phyloP scores from a whole-genome alignment of 169 alveolate species.

The Perkinsus marinus region DNA sequence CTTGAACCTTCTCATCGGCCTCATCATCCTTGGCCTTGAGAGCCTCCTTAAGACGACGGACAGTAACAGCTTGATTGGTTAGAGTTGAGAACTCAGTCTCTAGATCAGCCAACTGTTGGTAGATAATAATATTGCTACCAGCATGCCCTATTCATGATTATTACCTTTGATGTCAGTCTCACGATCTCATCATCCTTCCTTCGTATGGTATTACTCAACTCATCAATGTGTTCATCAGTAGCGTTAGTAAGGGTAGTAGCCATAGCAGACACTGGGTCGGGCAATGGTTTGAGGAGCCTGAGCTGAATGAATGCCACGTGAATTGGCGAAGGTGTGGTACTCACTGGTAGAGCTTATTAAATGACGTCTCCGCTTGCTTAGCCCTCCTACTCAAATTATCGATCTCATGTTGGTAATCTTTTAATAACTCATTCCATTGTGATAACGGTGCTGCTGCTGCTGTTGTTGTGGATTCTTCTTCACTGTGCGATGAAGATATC shows the following conservation, averaged over 20 bases:
- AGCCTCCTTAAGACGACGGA: background rate
- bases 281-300: background rate
- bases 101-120: background rate
- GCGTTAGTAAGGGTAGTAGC: too few species aligned
- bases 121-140: too few species aligned
- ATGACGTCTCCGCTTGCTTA: conserved; percentile 7
- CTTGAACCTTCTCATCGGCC: background rate
- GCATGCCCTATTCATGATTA: background rate
- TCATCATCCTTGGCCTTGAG: background rate
- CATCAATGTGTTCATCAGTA: background rate
- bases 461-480: too few species aligned
- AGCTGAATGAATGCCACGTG: background rate
- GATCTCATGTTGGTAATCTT: conserved; percentile 10
- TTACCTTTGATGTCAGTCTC: background rate
- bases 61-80: conserved; percentile 10
- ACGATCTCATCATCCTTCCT: background rate
- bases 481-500: background rate
- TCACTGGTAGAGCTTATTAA: conserved; percentile 2
- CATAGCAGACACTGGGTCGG: background rate
- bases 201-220: background rate
- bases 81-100: conserved; percentile 1
- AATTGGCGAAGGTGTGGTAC: conserved; percentile 11
- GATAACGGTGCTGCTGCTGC: background rate
- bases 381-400: conserved; percentile 8
- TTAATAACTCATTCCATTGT: background rate